Base-by-base conservation (phyloP, 2,329 filamentous ascomycete species). In the Colletotrichum salicis region DNA sequence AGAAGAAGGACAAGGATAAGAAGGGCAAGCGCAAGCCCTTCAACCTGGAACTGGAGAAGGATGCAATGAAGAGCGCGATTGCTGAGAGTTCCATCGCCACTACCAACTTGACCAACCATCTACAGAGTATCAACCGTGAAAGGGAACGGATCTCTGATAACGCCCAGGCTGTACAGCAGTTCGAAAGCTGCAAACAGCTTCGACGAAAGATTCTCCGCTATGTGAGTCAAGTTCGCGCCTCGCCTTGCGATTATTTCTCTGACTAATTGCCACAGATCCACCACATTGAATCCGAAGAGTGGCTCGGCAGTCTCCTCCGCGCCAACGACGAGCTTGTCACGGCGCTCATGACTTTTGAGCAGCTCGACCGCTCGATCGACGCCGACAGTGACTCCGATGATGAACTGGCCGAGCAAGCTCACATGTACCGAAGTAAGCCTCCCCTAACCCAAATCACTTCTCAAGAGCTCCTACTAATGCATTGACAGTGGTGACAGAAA, bases 311-410 rank as follows among this genome's bases (percentile, higher is more conserved):
- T 72, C 87, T 99, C 5, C 91, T 99, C 22, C 94, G 96, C 77
- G 95, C 96, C 74, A 98, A 99, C 77, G 96, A 99, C 77, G 94
- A 97, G 81, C 91, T 99, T n/a, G 94, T 98, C 52, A 92, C 92
- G 73, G 94, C 95, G 1, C 87, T 99, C 69, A 97, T 97, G 90
- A 93, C 95, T 0, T 99, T 95, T 78, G 96, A 98, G 82, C 94
- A 98, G 76, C 89, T 98, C 74, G 96, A 99, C 79, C 91, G 92
- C 72, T 95, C 93, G 59, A 93, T 96, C 74, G 93, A 94, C 75
- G 90, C 91, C 6, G 91, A 93, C 78, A 92, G 90, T 75, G 91
- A 93, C 80, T 92, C 90, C 1, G 91, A 93, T 69, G 90, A 92
- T 73, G 92, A 90, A 76, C 79, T 90, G 52, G 90, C 91, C 56